These are phyloP conservation scores for Hapsidospora chrysogenum DNA, from an alignment of 495 filamentous ascomycete species.

Conservation along the genomic window DNA sequence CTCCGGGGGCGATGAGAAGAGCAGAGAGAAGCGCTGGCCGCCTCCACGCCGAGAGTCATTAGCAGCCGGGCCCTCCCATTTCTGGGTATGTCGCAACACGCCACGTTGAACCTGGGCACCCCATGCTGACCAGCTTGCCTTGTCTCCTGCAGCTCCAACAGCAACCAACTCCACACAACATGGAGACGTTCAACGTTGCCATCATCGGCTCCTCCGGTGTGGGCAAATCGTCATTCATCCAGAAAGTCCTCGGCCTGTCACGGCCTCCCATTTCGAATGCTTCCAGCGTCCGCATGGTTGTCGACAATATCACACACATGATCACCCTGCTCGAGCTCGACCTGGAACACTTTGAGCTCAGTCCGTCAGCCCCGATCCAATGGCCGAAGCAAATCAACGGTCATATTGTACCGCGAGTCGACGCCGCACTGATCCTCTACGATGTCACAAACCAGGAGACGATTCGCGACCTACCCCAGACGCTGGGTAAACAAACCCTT, in stretches of 20 bases:
- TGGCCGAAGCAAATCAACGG: slow-evolving; percentile 67
- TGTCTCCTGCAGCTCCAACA: too few relatives aligned
- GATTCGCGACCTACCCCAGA: slow-evolving; percentile 45
- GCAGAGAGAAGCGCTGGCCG: slow-evolving; percentile 11
- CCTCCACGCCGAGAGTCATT: slow-evolving; percentile 24
- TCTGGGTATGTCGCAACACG: slow-evolving; percentile 18
- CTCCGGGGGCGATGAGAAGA: not conserved
- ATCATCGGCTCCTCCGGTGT: slow-evolving; percentile 67
- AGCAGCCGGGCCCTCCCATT: slow-evolving; percentile 13
- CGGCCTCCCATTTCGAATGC: slow-evolving; percentile 34
- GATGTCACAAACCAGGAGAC: slow-evolving; percentile 64
- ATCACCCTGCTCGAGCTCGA: slow-evolving; percentile 71
- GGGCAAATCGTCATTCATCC: slow-evolving; percentile 84
- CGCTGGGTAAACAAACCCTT: slow-evolving; percentile 47
- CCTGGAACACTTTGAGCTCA: slow-evolving; percentile 48
- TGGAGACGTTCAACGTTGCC: slow-evolving; percentile 66
- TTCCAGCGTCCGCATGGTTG: slow-evolving; percentile 49
- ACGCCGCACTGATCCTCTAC: slow-evolving; percentile 74
- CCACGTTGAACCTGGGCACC: too few relatives aligned
- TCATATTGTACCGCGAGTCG: slow-evolving; percentile 49
- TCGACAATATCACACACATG: slow-evolving; percentile 60
- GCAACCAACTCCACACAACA: slow-evolving; percentile 12
- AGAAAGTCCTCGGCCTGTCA: slow-evolving; percentile 56
- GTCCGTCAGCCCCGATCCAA: slow-evolving; percentile 46
- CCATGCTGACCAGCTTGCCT: too few relatives aligned